Evolutionary conservation across 169 alveolate genomes (phyloP).

Genomic region (Theileria annulata): DNA sequence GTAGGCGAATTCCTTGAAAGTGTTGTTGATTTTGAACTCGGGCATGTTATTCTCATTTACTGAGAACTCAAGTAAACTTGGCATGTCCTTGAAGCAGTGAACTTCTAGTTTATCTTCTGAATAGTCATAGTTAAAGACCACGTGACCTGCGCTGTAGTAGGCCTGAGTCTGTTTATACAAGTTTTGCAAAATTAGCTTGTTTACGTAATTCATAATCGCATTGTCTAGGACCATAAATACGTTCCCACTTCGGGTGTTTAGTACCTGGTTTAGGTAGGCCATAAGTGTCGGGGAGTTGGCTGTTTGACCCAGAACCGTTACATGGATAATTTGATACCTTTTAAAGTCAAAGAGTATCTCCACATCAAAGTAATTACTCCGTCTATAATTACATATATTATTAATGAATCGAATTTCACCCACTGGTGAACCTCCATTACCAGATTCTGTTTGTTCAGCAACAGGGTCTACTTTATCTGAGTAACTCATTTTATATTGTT

Average conservation of each 20-base stretch:
- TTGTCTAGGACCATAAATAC: conserved; percentile 1
- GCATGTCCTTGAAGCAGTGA: not conserved
- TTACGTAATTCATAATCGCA: not conserved
- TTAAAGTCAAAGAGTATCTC: conserved; percentile 47
- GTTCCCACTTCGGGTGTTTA: conserved; percentile 29
- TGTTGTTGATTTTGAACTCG: not conserved
- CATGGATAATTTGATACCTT: conserved; percentile 39
- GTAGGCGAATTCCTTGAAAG: not conserved
- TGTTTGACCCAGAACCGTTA: not conserved
- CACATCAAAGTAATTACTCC: conserved; percentile 26
- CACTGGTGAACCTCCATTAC: conserved; percentile 33
- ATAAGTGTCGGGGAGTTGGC: conserved; percentile 25
- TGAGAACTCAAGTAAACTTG: not conserved
- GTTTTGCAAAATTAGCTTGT: not conserved
- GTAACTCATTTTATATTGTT: not conserved
- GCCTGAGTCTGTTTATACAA: not conserved
- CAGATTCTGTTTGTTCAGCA: conserved; percentile 14
- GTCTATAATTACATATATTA: not conserved
- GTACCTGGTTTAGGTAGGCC: conserved; percentile 1
- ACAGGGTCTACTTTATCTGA: conserved; percentile 8
- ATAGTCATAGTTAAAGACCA: not conserved
- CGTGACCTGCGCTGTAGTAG: not conserved
- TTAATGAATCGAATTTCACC: not conserved
- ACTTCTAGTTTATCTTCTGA: not conserved
- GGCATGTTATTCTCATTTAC: not conserved